Percentiles rank a stretch among this genome's conserved stretches.
These are phyloP conservation scores for Corynespora cassiicola DNA, from an alignment of 2,329 filamentous ascomycete genomes.

Conservation along the genomic window DNA sequence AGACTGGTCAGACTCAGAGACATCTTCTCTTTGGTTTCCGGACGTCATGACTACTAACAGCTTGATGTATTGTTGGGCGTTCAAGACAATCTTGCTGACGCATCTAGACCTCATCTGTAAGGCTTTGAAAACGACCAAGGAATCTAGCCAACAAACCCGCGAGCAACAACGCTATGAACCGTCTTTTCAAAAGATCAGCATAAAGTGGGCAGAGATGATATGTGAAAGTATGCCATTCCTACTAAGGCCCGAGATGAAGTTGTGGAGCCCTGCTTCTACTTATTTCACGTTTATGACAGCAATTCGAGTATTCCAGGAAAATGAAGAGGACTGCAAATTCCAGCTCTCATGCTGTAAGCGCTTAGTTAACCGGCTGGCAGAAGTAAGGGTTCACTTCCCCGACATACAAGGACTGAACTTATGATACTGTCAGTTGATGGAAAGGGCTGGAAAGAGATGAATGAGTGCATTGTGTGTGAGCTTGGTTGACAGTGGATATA, in stretches of 20 bases:
- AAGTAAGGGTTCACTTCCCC: conserved; percentile 5
- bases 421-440: too few species aligned
- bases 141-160: not conserved
- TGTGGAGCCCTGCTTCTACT: conserved; percentile 1
- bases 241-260: conserved; percentile 9
- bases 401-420: too few species aligned
- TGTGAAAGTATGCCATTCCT: conserved; percentile 8
- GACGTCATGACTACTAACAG: conserved; percentile 12
- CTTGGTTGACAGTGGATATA: too few species aligned
- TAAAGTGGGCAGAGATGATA: conserved; percentile 8
- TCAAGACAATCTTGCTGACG: conserved; percentile 6
- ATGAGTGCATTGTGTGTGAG: too few species aligned
- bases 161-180: not conserved
- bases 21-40: conserved; percentile 8
- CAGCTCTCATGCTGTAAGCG: conserved; percentile 1
- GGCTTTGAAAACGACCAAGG: not conserved
- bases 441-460: too few species aligned
- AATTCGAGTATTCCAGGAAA: conserved; percentile 2
- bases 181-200: not conserved
- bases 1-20: not conserved
- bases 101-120: conserved; percentile 1
- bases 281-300: conserved; percentile 8
- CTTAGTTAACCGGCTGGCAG: conserved; percentile 3
- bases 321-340: not conserved
- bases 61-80: conserved; percentile 12